phyloP scores from a whole-genome alignment of 2,329 filamentous ascomycete genomes.

The Tolypocladium amazonense region DNA sequence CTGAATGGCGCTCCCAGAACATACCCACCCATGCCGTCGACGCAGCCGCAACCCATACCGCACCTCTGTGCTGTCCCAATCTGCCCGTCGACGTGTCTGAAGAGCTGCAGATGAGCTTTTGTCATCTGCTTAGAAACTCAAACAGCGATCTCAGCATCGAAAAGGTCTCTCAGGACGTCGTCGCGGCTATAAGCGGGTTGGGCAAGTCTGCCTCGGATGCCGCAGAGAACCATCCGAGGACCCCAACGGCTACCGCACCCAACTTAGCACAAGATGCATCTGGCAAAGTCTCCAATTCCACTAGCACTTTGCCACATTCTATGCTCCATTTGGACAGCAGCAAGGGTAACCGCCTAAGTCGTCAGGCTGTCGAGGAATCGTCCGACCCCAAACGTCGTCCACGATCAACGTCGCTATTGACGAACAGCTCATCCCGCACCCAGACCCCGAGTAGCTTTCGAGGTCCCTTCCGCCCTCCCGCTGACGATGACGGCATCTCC shows the following conservation, averaged over 20 bases:
- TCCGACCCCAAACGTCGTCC: constrained; percentile 5
- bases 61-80: constrained; percentile 36
- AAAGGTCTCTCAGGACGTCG: constrained; percentile 33
- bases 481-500: constrained; percentile 39
- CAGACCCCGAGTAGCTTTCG: constrained; percentile 13
- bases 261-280: constrained; percentile 7
- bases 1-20: background rate
- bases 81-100: constrained; percentile 34
- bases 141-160: constrained; percentile 30
- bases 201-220: constrained; percentile 1
- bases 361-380: background rate
- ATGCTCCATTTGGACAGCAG: background rate
- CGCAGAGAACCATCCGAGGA: background rate
- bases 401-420: constrained; percentile 11
- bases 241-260: constrained; percentile 4
- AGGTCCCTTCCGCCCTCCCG: constrained; percentile 9
- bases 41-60: constrained; percentile 28
- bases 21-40: background rate
- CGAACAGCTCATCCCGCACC: constrained; percentile 9
- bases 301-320: background rate
- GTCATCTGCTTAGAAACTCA: constrained; percentile 31
- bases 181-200: constrained; percentile 19
- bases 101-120: constrained; percentile 39
- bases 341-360: background rate
- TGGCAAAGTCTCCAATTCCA: background rate